Evolutionary conservation across 176 grass and related monocot species (phyloP).

Genomic region (Elaeis guineensis): DNA sequence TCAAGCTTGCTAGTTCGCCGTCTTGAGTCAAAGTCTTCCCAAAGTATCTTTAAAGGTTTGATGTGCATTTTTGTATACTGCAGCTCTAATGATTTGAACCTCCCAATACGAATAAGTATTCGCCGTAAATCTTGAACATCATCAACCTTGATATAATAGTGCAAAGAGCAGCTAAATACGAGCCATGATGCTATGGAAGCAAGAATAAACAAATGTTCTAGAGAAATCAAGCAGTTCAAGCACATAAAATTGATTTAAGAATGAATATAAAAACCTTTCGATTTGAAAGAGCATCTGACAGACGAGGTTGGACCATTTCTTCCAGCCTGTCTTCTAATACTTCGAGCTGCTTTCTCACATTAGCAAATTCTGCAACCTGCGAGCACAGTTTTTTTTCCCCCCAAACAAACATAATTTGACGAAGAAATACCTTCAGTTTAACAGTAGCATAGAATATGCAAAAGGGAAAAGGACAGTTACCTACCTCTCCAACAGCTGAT

Average conservation of each 20-base stretch:
- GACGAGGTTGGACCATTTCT: constrained; percentile 89
- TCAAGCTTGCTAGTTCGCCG: constrained; percentile 32
- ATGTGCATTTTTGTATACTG: constrained; percentile 90
- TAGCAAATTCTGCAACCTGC: constrained; percentile 98
- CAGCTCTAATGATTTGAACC: constrained; percentile 83
- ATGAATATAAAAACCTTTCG: constrained; percentile 55
- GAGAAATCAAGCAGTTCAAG: too few relatives aligned
- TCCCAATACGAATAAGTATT: constrained; percentile 89
- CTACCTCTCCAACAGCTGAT: constrained; percentile 97
- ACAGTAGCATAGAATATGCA: not conserved
- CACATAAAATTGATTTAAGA: too few relatives aligned
- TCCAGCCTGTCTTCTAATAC: constrained; percentile 93
- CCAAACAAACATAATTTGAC: not conserved
- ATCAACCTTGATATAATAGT: constrained; percentile 25
- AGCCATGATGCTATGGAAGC: too few relatives aligned
- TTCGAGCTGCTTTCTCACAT: constrained; percentile 97
- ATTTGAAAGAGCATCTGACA: constrained; percentile 82
- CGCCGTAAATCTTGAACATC: constrained; percentile 76
- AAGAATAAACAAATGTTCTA: too few relatives aligned
- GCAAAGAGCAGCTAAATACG: too few relatives aligned
- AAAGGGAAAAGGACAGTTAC: constrained; percentile 18
- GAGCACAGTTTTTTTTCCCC: constrained; percentile 5
- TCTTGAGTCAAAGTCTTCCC: constrained; percentile 94
- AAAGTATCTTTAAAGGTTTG: constrained; percentile 53
- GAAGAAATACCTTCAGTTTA: not conserved